Evolutionary conservation across 225 moss, liverwort and hornwort genomes (phyloP).

Genomic region (Rhytidiadelphus loreus): DNA sequence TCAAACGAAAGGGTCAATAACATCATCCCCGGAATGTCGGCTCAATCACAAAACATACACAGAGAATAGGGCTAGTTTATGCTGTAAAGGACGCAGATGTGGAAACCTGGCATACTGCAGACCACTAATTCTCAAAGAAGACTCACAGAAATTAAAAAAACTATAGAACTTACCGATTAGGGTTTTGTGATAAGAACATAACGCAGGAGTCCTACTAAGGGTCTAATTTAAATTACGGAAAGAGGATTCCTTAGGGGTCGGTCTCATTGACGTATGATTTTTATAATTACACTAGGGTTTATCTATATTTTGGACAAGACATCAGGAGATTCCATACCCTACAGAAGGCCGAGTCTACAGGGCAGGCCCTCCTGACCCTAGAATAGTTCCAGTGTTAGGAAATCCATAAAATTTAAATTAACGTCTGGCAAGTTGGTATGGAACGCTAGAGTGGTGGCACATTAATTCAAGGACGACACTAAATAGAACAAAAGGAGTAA

Average conservation of each 20-base stretch:
- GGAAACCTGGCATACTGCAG: not conserved
- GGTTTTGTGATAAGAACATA: not conserved
- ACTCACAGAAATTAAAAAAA: not conserved
- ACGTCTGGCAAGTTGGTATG: not conserved
- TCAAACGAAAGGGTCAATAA: not conserved
- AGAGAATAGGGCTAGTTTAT: not conserved
- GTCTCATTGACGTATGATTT: not conserved
- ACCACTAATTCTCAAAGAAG: too few relatives aligned
- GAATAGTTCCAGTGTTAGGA: not conserved
- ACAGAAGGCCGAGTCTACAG: not conserved
- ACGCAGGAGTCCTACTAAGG: not conserved
- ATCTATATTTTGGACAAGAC: not conserved
- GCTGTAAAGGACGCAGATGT: not conserved
- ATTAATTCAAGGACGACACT: not conserved
- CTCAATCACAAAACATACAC: not conserved
- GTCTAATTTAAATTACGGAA: not conserved
- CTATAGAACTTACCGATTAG: not conserved
- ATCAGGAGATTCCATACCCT: not conserved
- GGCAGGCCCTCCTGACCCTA: not conserved
- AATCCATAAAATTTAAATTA: not conserved
- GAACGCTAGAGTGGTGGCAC: not conserved
- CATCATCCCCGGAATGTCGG: not conserved
- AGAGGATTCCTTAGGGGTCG: not conserved
- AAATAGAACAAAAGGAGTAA: not conserved
- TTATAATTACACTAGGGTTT: not conserved